These are phyloP conservation scores for Paecilomyces dactylethromorphus DNA, from an alignment of 2,329 filamentous ascomycete genomes.

Conservation along the genomic window DNA sequence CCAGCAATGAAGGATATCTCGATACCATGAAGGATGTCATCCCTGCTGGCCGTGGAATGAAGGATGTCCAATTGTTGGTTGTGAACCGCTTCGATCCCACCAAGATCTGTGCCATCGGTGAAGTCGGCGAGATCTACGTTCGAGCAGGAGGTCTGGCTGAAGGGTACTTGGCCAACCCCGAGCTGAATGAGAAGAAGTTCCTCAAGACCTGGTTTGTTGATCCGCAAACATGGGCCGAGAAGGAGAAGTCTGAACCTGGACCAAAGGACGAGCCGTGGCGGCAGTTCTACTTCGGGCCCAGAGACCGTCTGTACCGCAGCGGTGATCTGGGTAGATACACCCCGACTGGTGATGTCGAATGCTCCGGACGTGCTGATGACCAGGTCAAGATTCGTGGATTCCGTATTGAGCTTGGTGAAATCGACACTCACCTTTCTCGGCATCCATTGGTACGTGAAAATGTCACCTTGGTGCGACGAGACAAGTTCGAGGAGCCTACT, in stretches of 20 bases:
- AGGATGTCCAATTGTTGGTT: conserved; percentile 81
- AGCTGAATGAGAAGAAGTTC: conserved; percentile 70
- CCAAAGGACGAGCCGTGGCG: conserved; percentile 64
- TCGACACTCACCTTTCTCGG: conserved; percentile 73
- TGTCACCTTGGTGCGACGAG: conserved; percentile 75
- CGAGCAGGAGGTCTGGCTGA: conserved; percentile 78
- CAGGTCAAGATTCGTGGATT: conserved; percentile 97
- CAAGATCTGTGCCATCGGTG: conserved; percentile 69
- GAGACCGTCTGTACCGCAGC: conserved; percentile 79
- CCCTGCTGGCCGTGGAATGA: conserved; percentile 78
- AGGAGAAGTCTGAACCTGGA: conserved; percentile 50
- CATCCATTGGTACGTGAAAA: conserved; percentile 74
- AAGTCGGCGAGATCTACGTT: conserved; percentile 78
- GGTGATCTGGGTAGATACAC: conserved; percentile 79
- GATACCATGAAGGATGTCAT: conserved; percentile 67
- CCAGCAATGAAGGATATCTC: conserved; percentile 57
- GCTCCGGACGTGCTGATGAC: conserved; percentile 72
- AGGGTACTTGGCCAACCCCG: conserved; percentile 60
- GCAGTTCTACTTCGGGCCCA: conserved; percentile 68
- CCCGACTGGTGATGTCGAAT: conserved; percentile 64
- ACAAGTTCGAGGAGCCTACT: conserved; percentile 77
- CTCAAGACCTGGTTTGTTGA: conserved; percentile 82
- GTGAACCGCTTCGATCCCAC: conserved; percentile 63
- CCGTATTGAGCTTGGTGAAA: conserved; percentile 89
- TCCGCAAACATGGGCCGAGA: conserved; percentile 59